Base-by-base conservation (phyloP, 2,329 filamentous ascomycete genomes). In the Arthrobotrys iridis region DNA sequence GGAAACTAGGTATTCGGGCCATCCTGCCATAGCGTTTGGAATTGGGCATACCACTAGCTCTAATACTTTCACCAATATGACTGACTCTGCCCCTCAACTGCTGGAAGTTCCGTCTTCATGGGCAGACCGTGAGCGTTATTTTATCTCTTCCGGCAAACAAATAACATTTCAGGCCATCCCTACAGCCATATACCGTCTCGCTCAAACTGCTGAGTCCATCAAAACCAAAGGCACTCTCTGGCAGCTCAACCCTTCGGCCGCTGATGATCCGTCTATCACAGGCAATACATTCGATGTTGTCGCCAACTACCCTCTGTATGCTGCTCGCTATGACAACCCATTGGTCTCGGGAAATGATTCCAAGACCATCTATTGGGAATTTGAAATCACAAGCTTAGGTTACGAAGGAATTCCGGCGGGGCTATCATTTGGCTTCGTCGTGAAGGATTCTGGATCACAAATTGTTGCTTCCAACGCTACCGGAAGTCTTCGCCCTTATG, bases 341-440 rank as follows among this genome's bases (percentile, higher is more conserved):
- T 48, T 75, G 18, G 57, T 75, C 28, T 68, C 57, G 33, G 71
- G 71, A 11, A 40, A 48, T 24, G 71, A 75, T 8, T 67, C 71
- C 4, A 75, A 68, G 33, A 75, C 63, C 1, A 75, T 75, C 46
- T 75, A 75, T 24, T 75, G 71, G 71, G 71, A 75, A 43, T 75
- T 75, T 37, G 71, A 75, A 30, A 68, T 75, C 35, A 67, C 63
- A 3, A 59, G 62, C 22, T 45, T 68, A 7, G 71, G 71, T 1
- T 75, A 75, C 41, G 55, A 48, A 28, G 63, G 58, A 6, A 59
- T 43, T 18, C 22, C 35, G 4, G 71, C 62, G 3, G 41, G 40
- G 13, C 13, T 75, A 4, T 45, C 63, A 6, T 58, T 75, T 33
- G 71, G 71, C 5, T 68, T 75, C 33, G n/a, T 64, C 6, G 71